phyloP scores from a whole-genome alignment of 768 basidiomycete genomes.

The Strobilomyces confusus region DNA sequence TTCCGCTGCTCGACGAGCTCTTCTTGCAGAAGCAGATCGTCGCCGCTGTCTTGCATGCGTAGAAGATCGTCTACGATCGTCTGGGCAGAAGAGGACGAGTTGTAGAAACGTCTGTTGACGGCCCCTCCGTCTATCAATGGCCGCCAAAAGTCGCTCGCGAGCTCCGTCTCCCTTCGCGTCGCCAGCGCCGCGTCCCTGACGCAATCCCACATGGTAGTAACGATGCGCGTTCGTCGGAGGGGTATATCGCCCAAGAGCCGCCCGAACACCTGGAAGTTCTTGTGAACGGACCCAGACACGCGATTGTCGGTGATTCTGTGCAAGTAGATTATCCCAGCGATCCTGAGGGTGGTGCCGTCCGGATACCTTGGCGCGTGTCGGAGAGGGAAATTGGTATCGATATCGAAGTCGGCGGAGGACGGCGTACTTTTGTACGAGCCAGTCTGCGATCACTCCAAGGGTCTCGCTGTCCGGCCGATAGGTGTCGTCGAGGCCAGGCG shows the following conservation, averaged over 20 bases:
- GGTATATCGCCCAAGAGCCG: conserved; percentile 32
- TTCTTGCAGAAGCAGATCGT: neutral
- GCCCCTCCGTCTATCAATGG: neutral
- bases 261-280: conserved; percentile 33
- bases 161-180: conserved; percentile 21
- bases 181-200: conserved; percentile 13
- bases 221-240: conserved; percentile 28
- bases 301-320: conserved; percentile 35
- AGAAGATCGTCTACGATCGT: neutral
- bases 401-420: neutral
- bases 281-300: conserved; percentile 28
- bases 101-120: neutral
- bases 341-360: conserved; percentile 1
- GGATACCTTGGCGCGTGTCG: conserved; percentile 6
- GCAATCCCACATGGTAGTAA: conserved; percentile 38
- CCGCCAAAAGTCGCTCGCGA: conserved; percentile 26
- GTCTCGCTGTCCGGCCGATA: conserved; percentile 11
- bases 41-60: neutral
- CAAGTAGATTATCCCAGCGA: conserved; percentile 33
- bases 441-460: conserved; percentile 11
- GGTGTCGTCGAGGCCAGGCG: conserved; percentile 22
- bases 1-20: conserved; percentile 7
- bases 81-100: neutral
- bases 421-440: conserved; percentile 18
- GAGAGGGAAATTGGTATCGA: no score